phyloP scores from a whole-genome alignment of 345 rosid species.

The Arabidopsis thaliana region DNA sequence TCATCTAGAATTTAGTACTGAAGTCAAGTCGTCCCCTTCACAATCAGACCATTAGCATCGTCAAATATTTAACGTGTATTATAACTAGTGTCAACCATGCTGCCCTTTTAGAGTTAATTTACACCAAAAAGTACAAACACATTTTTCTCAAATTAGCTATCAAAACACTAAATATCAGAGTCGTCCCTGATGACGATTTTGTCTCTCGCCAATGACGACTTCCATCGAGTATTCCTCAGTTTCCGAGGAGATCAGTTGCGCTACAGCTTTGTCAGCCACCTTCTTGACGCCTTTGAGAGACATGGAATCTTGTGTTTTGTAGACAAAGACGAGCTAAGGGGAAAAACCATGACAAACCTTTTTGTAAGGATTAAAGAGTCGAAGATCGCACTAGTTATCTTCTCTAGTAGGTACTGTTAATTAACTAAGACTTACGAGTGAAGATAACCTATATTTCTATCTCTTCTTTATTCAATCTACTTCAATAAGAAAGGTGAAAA shows the following conservation, averaged over 20 bases:
- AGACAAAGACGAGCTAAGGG: background rate
- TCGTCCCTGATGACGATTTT: too few relatives aligned
- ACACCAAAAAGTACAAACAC: too few relatives aligned
- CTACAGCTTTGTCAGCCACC: slow-evolving; percentile 5
- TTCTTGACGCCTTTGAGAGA: slow-evolving; percentile 16
- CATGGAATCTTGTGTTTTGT: background rate
- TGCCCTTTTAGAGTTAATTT: too few relatives aligned
- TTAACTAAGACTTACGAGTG: background rate
- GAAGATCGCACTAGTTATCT: slow-evolving; percentile 7
- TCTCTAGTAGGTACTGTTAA: slow-evolving; percentile 1
- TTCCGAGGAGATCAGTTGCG: slow-evolving; percentile 11
- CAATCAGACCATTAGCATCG: too few relatives aligned
- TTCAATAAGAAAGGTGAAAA: background rate
- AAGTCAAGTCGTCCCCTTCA: too few relatives aligned
- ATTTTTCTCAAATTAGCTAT: too few relatives aligned
- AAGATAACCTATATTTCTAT: background rate
- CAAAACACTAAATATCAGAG: too few relatives aligned
- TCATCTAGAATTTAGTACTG: too few relatives aligned
- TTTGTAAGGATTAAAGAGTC: slow-evolving; percentile 23
- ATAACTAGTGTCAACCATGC: too few relatives aligned
- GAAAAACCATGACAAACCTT: background rate
- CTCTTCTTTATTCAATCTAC: background rate
- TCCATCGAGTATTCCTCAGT: slow-evolving; percentile 2
- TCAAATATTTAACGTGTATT: too few relatives aligned
- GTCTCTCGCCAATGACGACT: background rate